Base-by-base conservation (phyloP, 2,329 filamentous ascomycete species). In the Alternaria brassicae region DNA sequence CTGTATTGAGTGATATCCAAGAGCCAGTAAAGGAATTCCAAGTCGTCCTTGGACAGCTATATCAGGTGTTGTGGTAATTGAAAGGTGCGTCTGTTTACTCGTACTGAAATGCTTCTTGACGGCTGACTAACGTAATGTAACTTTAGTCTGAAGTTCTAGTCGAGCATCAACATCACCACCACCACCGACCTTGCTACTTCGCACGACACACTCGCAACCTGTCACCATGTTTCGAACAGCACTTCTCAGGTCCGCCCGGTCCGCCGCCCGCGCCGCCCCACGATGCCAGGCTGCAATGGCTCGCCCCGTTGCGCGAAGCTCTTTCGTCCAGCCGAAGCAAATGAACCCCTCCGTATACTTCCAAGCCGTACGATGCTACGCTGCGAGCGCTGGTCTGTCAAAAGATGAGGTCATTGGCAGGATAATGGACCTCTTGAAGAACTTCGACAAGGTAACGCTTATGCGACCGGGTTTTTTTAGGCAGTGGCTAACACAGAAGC, bases 401-500 rank as follows among this genome's bases (percentile, higher is more conserved):
- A 90, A 93, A 85, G 84, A 89, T 57, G 92, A 97, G 83, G 91
- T 97, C 58, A 90, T 96, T 83, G 92, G 91, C 62, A 88, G 94
- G 78, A 97, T 98, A 85, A 86, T 96, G 80, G 91, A 92, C 81
- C 85, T 99, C 75, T 81, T 99, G 81, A 90, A 93, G 83, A 94
- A 93, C 80, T 99, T 98, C 79, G 95, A 99, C 84, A 99, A 99
- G 91, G 91, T 93, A 80, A 70, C 84, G 61, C 37, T 80, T 39
- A 30, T 59, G 56, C 37, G 60, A 68, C 64, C 50, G 53, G 42
- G 42, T 41, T 60, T 41, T 60, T 53, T 45, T 34, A 32, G 53
- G 51, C 60, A 32, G 58, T 66, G 53, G 69, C 74, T 78, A 72
- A 78, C 61, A 13, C 52, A 34, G 34, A 42, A 45, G 47, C 77